These are phyloP conservation scores for Linum lewisii DNA, from an alignment of 345 rosid species.

Conservation along the genomic window DNA sequence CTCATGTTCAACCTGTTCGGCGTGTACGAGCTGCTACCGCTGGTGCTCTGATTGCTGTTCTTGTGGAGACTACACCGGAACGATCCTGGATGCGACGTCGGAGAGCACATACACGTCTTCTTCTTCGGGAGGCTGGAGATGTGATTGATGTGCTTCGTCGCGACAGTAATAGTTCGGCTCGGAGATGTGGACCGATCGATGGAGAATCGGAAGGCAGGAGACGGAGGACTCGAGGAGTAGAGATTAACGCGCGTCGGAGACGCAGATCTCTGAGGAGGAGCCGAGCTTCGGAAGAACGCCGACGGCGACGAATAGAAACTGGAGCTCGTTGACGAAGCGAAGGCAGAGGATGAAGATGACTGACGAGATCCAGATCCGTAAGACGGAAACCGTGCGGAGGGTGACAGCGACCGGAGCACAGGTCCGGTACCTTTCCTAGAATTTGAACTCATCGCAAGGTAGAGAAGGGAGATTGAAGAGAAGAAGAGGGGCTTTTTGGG, in stretches of 20 bases:
- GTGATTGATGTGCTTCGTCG: slow-evolving; percentile 26
- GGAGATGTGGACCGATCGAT: slow-evolving; percentile 47
- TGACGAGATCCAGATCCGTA: slow-evolving; percentile 1
- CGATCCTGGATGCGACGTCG: slow-evolving; percentile 78
- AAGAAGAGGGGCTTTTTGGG: neutral
- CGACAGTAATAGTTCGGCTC: slow-evolving; percentile 20
- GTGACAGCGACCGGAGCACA: slow-evolving; percentile 44
- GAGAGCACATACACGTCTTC: slow-evolving; percentile 79
- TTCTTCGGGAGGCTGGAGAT: slow-evolving; percentile 27
- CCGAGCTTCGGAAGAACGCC: slow-evolving; percentile 12
- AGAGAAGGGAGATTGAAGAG: neutral
- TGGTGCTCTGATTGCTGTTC: slow-evolving; percentile 22
- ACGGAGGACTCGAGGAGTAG: slow-evolving; percentile 25
- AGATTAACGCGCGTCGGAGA: slow-evolving; percentile 66
- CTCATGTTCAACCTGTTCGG: slow-evolving; percentile 62
- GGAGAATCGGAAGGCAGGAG: slow-evolving; percentile 45
- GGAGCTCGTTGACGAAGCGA: slow-evolving; percentile 53
- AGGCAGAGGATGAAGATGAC: slow-evolving; percentile 33
- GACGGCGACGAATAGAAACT: slow-evolving; percentile 35
- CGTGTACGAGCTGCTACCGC: slow-evolving; percentile 26
- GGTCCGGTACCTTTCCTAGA: slow-evolving; percentile 43
- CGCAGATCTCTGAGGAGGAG: slow-evolving; percentile 35
- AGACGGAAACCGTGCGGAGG: slow-evolving; percentile 33
- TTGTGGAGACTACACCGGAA: slow-evolving; percentile 75
- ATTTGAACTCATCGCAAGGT: slow-evolving; percentile 11